Conservation (phyloP, 208 protist species). For the Crithidia mellificae region DNA sequence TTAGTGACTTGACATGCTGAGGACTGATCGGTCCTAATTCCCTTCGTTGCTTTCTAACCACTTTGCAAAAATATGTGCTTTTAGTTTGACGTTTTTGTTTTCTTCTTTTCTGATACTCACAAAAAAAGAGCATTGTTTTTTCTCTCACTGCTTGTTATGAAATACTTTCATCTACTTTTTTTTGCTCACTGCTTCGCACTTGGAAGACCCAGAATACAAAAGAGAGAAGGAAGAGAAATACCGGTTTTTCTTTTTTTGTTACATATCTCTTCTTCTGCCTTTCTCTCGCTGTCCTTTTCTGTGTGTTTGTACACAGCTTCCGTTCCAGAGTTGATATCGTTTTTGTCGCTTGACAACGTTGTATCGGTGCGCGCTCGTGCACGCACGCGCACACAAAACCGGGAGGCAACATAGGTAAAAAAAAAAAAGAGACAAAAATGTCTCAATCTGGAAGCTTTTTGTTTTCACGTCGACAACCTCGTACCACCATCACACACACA, state of each 20-base stretch:
- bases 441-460: too few species aligned
- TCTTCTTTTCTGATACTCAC: constrained; percentile 9
- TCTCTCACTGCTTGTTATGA: background rate
- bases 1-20: constrained; percentile 9
- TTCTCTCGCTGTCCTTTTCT: background rate
- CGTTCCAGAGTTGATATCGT: background rate
- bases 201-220: constrained; percentile 8
- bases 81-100: constrained; percentile 21
- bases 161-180: too few species aligned
- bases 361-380: background rate
- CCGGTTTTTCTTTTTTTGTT: constrained; percentile 5
- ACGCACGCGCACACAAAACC: background rate
- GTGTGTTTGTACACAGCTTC: background rate
- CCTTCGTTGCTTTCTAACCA: background rate
- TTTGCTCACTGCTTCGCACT: background rate
- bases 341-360: background rate
- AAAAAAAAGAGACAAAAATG: too few species aligned
- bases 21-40: constrained; percentile 18
- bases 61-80: background rate
- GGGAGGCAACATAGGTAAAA: too few species aligned
- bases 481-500: background rate
- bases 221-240: constrained; percentile 11
- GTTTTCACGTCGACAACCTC: background rate
- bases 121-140: background rate
- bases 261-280: constrained; percentile 8